Base-by-base conservation (phyloP, 1,139 yeast genomes). In the Barnettozyma hawaiiensis region DNA sequence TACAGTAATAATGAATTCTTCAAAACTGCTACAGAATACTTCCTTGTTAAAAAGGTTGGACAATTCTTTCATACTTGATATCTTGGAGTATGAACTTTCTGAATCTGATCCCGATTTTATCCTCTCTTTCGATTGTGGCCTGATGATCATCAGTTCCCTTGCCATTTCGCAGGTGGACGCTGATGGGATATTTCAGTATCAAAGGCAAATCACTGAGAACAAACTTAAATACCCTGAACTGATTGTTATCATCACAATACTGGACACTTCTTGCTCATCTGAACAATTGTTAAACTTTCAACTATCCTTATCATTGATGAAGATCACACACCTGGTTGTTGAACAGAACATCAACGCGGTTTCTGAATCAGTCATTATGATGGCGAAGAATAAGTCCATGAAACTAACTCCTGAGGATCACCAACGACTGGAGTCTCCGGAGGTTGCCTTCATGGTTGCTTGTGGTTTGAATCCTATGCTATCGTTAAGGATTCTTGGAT, bases 381-480 rank as follows among this genome's bases (percentile, higher is more conserved):
- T 31, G n/a, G 4, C 39, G 7, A 3, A 7, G 5, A 12, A 12
- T 2, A 12, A 26, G 4, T n/a, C 31, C 14, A 16, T 9, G 15
- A 18, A n/a, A 3, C 29, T 26, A 18, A 5, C 18, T 4, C 18
- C 23, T 1, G 23, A 36, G 2, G 34, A 39, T 1, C 7, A 33
- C 3, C 16, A 22, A 5, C 10, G 36, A n/a, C 22, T 43, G 5
- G 49, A 48, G 5, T 31, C 38, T 1, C n/a, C 4, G 12, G 43
- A 45, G 12, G 35, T 22, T 4, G 34, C 31, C 10, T 50, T 46
- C 22, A 35, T 53, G 2, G 23, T 40, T 2, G 20, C 21, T 5
- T 47, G 53, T 39, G 57, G 54, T 3, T n/a, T 50, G 16, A 49
- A 49, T 32, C 42, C 49, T 1, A 42, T 51, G 18, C 24, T 42